Base-by-base conservation (phyloP, 805 yeast genomes). In the Cyberlindnera meyerae region DNA sequence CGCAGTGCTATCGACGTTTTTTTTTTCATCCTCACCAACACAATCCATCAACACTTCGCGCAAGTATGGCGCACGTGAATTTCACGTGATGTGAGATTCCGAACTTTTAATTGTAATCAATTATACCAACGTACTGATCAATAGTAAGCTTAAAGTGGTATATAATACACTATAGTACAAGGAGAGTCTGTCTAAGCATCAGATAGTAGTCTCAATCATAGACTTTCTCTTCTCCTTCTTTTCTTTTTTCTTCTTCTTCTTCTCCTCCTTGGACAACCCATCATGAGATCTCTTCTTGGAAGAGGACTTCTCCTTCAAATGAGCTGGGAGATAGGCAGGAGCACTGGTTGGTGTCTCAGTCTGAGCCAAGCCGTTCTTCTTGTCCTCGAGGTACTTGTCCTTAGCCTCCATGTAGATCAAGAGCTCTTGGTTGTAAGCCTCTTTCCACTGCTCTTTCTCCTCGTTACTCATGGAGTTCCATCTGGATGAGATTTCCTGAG, bases 401-500 rank as follows among this genome's bases (percentile, higher is more conserved):
- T 72, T 71, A 34, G 60, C 63, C 18, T 42, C 57, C 40, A 70
- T 72, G 55, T 75, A 76, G 29, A 51, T 55, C 32, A 56, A 65
- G 39, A 71, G 52, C 42, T 72, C 71, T 34, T 61, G 62, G 34
- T 57, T 56, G 54, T 73, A 71, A 40, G 70, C 63, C 44, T 73
- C 75, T 57, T 82, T 81, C 81, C 93, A 84, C 49, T 72, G 71
- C 33, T 69, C 75, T 60, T 82, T 84, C 55, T 81, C 90, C 14
- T 63, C 71, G n/a, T 75, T 82, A 33, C 79, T 57, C 55, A 89
- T 63, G 26, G 67, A 73, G 48, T 77, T 75, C 97, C 97, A 90
- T 52, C 78, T 73, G 52, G 74, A 77, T 31, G 93, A 78, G 48
- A 88, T 81, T 51, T 79, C 79, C 52, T 76, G 80, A 27, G 93